Evolutionary conservation across 2,329 filamentous ascomycete genomes (phyloP).

Genomic region (Plenodomus tracheiphilus): DNA sequence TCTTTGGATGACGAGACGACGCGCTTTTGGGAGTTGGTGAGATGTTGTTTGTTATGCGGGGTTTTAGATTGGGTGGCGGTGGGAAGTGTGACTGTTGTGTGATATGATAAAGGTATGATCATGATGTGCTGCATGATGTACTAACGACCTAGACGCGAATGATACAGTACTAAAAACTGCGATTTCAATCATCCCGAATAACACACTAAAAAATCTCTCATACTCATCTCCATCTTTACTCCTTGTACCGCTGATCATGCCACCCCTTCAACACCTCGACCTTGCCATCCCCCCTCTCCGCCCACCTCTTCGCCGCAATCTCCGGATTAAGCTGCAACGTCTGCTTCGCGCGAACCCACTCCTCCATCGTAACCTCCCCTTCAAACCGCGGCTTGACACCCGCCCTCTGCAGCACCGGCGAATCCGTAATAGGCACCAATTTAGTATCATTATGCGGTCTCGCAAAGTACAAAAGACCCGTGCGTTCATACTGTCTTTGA

Average conservation of each 20-base stretch:
- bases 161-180: too few species aligned
- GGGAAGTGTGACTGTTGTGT: too few species aligned
- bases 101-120: too few species aligned
- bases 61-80: too few species aligned
- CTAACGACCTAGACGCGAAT: too few species aligned
- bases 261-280: slow-evolving; percentile 28
- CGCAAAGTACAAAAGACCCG: slow-evolving; percentile 58
- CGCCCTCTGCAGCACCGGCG: slow-evolving; percentile 38
- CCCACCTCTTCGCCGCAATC: slow-evolving; percentile 27
- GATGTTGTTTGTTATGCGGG: too few species aligned
- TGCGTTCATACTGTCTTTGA: slow-evolving; percentile 53
- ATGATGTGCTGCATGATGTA: too few species aligned
- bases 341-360: slow-evolving; percentile 31
- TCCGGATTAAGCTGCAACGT: slow-evolving; percentile 28
- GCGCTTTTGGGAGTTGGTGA: too few species aligned
- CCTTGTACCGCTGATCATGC: slow-evolving; percentile 1
- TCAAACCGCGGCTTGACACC: slow-evolving; percentile 44
- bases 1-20: too few species aligned
- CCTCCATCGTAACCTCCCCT: slow-evolving; percentile 48
- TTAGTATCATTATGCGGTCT: slow-evolving; percentile 46
- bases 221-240: too few species aligned
- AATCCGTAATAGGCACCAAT: slow-evolving; percentile 46
- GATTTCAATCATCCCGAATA: too few species aligned
- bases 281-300: slow-evolving; percentile 28
- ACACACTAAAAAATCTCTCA: too few species aligned